Base-by-base conservation (phyloP, 2,329 filamentous ascomycete species). In the Mollisiaceae sp. region DNA sequence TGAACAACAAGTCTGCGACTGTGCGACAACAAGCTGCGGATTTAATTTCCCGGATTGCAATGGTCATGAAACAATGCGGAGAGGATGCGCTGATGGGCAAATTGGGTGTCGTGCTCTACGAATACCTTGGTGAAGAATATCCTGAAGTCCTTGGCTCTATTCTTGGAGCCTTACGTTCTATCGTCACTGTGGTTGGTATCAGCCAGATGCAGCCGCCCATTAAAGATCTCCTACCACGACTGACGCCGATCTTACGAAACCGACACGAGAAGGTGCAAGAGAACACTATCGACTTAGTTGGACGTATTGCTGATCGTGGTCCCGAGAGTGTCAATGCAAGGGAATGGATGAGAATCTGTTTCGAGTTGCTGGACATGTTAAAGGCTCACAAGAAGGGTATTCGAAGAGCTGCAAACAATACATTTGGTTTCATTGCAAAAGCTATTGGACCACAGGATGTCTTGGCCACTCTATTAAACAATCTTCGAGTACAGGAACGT, bases 381-480 rank as follows among this genome's bases (percentile, higher is more conserved):
- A 99, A 99, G 81, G 95, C 95, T 8, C 95, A 99, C 84, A 99
- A 99, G 82, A 99, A 99, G 85, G 96, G 95, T 70, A 99, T 99
- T 72, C 91, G 95, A 70, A 91, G 95, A 78, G 95, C 95, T 24
- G 96, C 95, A 73, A 99, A 99, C 86, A 99, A 99, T 83, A 99
- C 95, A 0, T 99, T 99, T 75, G 95, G 95, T 78, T 99, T 97
- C 85, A 99, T 99, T 75, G 95, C 95, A 77, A 99, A 99, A 81
- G 95, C 95, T 66, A 99, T 99, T 74, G 95, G 95, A 71, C 95
- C 95, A 14, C 94, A 98, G 79, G 95, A 99, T 82, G 95, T 99
- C 32, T 83, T 99, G 65, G 94, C 95, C 4, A 98, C 95, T 0
- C 84, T 99, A 18, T 87, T 99, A 69, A 97, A 97, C 86, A 99